phyloP scores from a whole-genome alignment of 2,329 filamentous ascomycete species.

The Fusarium sambucinum region DNA sequence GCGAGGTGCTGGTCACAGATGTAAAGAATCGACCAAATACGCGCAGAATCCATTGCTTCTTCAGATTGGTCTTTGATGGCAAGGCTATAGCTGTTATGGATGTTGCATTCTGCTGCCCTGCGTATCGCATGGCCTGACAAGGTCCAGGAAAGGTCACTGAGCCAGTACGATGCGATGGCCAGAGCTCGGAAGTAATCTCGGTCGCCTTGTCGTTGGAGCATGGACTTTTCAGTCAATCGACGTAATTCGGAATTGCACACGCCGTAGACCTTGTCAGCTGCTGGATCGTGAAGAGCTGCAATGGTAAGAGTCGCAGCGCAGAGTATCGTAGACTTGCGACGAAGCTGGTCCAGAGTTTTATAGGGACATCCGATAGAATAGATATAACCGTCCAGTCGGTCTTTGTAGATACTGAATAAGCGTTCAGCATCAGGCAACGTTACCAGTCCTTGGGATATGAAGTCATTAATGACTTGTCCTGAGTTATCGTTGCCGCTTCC shows the following conservation, averaged over 20 bases:
- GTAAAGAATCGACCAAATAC: constrained; percentile 72
- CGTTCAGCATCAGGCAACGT: constrained; percentile 62
- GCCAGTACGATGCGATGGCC: constrained; percentile 71
- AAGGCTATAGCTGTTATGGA: constrained; percentile 57
- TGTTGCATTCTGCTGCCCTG: constrained; percentile 61
- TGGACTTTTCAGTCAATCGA: constrained; percentile 62
- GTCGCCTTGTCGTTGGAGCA: constrained; percentile 53
- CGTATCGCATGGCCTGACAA: constrained; percentile 67
- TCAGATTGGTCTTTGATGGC: constrained; percentile 54
- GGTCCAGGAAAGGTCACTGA: constrained; percentile 70
- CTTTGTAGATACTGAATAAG: constrained; percentile 63
- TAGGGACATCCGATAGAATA: constrained; percentile 66
- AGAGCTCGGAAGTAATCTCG: constrained; percentile 69
- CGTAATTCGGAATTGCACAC: constrained; percentile 63
- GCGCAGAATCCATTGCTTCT: constrained; percentile 64
- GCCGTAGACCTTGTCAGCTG: constrained; percentile 63
- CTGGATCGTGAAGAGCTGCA: constrained; percentile 68
- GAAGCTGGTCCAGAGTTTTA: constrained; percentile 62
- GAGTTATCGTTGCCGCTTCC: constrained; percentile 42
- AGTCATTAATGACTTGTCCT: constrained; percentile 47
- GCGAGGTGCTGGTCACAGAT: constrained; percentile 72
- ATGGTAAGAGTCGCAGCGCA: constrained; percentile 69
- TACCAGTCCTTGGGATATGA: constrained; percentile 56
- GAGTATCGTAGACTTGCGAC: constrained; percentile 66
- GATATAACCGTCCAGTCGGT: constrained; percentile 64